Base-by-base conservation (phyloP, 805 yeast genomes). In the Ogataea glucozyma region DNA sequence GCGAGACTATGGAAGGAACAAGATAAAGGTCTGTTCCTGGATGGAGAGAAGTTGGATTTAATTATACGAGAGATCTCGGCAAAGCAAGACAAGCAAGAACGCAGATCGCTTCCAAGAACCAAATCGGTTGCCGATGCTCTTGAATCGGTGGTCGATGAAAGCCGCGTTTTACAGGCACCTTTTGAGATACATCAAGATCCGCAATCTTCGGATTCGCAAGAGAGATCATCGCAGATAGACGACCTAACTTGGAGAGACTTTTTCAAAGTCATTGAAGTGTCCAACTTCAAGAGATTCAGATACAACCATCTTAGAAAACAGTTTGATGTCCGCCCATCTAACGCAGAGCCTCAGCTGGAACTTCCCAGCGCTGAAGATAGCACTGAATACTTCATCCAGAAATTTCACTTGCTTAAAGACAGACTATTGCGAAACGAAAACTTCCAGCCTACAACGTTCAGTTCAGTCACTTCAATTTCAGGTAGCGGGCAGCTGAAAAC, bases 1-100 rank as follows among this genome's bases (percentile, higher is more conserved):
- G 97, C 95, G 3, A 70, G 75, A 27, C 53, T 77, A 3, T 91
- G 98, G 98, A 89, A 88, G 55, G 85, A 79, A 35, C 96, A 89
- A 57, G 96, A 88, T 43, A 71, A 91, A 32, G 97, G 97, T 0
- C 57, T 89, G 6, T 91, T 91, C 53, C 71, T 91, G 2, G 96
- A 88, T 55, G 88, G 90, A 3, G 78, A 74, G 3, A 84, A 87
- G 3, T 72, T 89, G 12, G 62, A 66, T 1, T 76, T 75, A 26
- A 81, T 91, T 2, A 69, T 90, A 12, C 73, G 73, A 38, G 96
- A 89, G 51, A 52, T 57, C 5, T 11, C 51, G 6, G 31, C 43
- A 27, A 46, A 48, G 29, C 48, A 51, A 9, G 56, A 51, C 21
- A 40, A 43, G 21, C 51, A 44, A 31, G 38, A 46, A 10, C 9